Evolutionary conservation across 805 yeast species (phyloP), one percentile per base, ranked within the genome.

Genomic region (Metschnikowia reukaufii): DNA sequence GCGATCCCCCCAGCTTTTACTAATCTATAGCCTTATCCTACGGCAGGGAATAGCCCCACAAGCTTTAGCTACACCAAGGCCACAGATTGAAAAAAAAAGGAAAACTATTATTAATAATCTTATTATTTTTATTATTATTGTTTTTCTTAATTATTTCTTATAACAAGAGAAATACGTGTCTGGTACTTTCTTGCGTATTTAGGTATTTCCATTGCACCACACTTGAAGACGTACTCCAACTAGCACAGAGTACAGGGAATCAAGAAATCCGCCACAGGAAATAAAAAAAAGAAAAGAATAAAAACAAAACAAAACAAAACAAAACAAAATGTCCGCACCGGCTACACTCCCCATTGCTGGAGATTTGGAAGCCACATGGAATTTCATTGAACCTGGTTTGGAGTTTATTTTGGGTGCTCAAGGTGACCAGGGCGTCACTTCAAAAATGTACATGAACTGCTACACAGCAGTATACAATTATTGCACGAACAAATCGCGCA

Each of bases 391-490:
- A 58, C 92, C 95, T 2, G 88, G 89, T 2, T 67, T 87, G 31
- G 78, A 79, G 56, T 78, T 79, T 56, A 85, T 87, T 42, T 68
- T 87, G 47, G 94, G 92, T 5, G 74, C 81, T 12, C 82, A 78
- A 47, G 88, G 83, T 35, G 78, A 81, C 50, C 80, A 81, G 47
- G 83, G 86, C 3, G 77, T 86, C 38, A 83, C 84, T 23, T 72
- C 82, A 37, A 80, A 64, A 52, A 80, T 86, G 84, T 90, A 88
- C 67, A 88, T 90, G 86, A 85, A 85, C 55, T 86, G 92, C 48
- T 91, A 91, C 67, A 88, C 97, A 1, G 92, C 95, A 4, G 85
- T 92, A 52, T 92, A 90, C 72, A 90, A 91, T 68, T 91, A 88
- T 64, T 91, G 98, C 72, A 91, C 89, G 36, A 84, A 84, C 58